Percentiles rank a stretch among this genome's conserved stretches.
phyloP scores from a whole-genome alignment of 1,284 basidiomycete species.

The Cerioporus squamosus region DNA sequence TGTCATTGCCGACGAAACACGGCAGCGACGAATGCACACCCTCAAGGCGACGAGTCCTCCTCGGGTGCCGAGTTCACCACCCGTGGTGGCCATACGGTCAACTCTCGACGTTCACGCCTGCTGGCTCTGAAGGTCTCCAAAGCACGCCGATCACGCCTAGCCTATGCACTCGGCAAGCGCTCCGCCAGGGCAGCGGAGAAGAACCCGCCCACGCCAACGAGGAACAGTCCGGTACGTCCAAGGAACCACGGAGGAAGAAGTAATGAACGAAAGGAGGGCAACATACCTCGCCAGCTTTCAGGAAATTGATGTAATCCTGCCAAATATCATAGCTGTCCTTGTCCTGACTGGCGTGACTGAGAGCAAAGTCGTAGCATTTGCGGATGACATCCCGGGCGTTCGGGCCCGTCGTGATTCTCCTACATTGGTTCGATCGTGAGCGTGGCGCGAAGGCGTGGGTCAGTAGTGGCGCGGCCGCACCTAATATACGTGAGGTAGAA shows the following conservation, averaged over 20 bases:
- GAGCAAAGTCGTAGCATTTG: constrained; percentile 93
- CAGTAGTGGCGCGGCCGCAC: constrained; percentile 42
- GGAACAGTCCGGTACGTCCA: no score
- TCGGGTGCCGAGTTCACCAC: no score
- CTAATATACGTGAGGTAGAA: constrained; percentile 86
- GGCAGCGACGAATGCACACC: neutral
- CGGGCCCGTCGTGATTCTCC: constrained; percentile 51
- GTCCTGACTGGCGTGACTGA: constrained; percentile 90
- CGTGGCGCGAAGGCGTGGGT: neutral
- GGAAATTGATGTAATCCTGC: constrained; percentile 83
- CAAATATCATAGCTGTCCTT: constrained; percentile 78
- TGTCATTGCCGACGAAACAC: no score
- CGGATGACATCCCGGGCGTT: constrained; percentile 76
- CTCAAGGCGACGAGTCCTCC: neutral
- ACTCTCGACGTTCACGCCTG: no score
- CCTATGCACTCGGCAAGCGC: no score
- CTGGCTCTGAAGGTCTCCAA: no score
- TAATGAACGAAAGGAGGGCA: no score
- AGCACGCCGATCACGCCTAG: no score
- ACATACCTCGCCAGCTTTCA: constrained; percentile 79
- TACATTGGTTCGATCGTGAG: constrained; percentile 16
- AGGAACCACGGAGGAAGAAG: no score
- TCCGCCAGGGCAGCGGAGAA: no score
- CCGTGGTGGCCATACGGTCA: no score
- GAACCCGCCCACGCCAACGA: no score